Percentiles rank a stretch among this genome's conserved stretches.
These are phyloP conservation scores for Aureobasidium sp. DNA, from an alignment of 2,329 filamentous ascomycete genomes.

Conservation along the genomic window DNA sequence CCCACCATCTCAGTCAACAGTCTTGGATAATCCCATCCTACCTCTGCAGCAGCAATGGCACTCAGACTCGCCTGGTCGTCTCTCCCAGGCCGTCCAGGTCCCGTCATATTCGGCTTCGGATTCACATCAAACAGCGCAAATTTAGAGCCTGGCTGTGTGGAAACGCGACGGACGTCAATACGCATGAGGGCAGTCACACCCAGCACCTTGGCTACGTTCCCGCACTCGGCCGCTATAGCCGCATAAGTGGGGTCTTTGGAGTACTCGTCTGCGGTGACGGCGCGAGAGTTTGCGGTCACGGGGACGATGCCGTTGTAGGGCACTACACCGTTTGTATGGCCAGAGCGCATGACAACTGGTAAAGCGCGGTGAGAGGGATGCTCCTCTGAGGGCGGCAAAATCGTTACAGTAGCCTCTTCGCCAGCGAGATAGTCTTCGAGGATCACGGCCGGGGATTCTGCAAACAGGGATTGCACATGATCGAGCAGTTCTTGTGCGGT, in stretches of 20 bases:
- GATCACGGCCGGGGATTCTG: slow-evolving; percentile 36
- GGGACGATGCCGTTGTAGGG: slow-evolving; percentile 45
- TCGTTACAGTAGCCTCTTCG: slow-evolving; percentile 45
- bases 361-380: slow-evolving; percentile 37
- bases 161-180: slow-evolving; percentile 41
- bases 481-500: slow-evolving; percentile 25
- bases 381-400: slow-evolving; percentile 41
- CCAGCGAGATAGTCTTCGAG: slow-evolving; percentile 44
- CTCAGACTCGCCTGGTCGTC: slow-evolving; percentile 44
- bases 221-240: slow-evolving; percentile 34
- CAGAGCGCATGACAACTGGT: slow-evolving; percentile 42
- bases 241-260: slow-evolving; percentile 29
- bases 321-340: slow-evolving; percentile 42
- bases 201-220: slow-evolving; percentile 34
- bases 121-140: slow-evolving; percentile 48
- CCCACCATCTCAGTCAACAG: slow-evolving; percentile 34
- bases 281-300: slow-evolving; percentile 42
- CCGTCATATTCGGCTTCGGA: slow-evolving; percentile 48
- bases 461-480: slow-evolving; percentile 32
- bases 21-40: slow-evolving; percentile 39
- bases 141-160: slow-evolving; percentile 22
- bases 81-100: slow-evolving; percentile 41
- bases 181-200: slow-evolving; percentile 40
- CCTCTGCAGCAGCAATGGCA: slow-evolving; percentile 36
- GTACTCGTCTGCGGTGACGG: slow-evolving; percentile 30